Conservation (phyloP, 768 basidiomycete species). For the Fomitopsis pulvina region DNA sequence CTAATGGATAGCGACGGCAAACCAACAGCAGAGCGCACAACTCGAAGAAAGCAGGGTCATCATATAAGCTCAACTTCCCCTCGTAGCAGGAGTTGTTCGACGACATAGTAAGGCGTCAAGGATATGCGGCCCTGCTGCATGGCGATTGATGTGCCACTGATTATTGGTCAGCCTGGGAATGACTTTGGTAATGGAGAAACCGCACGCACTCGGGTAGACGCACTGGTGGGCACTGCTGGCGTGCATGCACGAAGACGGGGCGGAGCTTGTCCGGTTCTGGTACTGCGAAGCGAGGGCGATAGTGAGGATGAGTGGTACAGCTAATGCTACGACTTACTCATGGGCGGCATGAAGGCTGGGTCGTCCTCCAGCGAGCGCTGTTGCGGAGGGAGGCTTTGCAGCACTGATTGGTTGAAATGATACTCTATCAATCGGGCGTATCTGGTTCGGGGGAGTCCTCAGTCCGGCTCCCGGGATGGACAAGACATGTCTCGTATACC, state of each 20-base stretch:
- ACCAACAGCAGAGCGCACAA: neutral
- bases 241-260: constrained; percentile 79
- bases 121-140: constrained; percentile 81
- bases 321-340: constrained; percentile 55
- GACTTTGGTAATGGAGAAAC: neutral
- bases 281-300: constrained; percentile 39
- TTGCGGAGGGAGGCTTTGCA: constrained; percentile 74
- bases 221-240: constrained; percentile 60
- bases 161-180: neutral
- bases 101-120: constrained; percentile 66
- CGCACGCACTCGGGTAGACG: constrained; percentile 59
- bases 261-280: constrained; percentile 67
- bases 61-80: constrained; percentile 77
- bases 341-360: constrained; percentile 63
- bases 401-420: constrained; percentile 73
- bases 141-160: constrained; percentile 63
- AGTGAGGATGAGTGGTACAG: neutral
- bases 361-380: constrained; percentile 76
- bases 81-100: constrained; percentile 65
- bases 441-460: constrained; percentile 30
- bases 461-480: neutral
- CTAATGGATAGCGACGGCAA: neutral
- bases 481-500: constrained; percentile 33
- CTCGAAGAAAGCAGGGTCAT: too few relatives aligned
- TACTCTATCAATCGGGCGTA: constrained; percentile 71